Base-by-base conservation (phyloP, 768 basidiomycete species). In the Boletus rufocinnamomeus region DNA sequence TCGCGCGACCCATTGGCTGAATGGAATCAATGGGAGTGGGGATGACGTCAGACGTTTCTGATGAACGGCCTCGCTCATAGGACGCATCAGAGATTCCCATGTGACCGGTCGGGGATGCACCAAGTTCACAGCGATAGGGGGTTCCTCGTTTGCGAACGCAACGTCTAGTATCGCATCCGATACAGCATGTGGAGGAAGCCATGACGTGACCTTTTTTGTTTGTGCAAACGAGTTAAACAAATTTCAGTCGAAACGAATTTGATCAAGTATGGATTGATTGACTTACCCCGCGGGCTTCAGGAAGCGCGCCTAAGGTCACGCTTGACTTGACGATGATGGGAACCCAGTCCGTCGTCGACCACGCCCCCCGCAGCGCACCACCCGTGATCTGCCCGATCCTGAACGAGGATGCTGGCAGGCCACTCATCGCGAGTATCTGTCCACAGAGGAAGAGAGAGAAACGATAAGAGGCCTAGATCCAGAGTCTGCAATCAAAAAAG, bases 381-480 rank as follows among this genome's bases (percentile, higher is more conserved):
- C 74, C 77, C 10, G 67, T 60, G 54, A 80, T 65, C 60, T 77
- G 74, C 16, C 78, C 75, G 14, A 78, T 69, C 17, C 73, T 69
- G 37, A 77, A 70, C 2, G 72, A 72, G 0, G 72, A 69, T 2
- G 72, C 68, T 2, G 64, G 55, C 6, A 78, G 64, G 0, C 74
- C 73, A 25, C 72, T 74, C 50, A 61, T 63, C 6, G 65, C 67
- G 10, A 79, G 63, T 14, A 77, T 63, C 70, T 49, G 14, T 43
- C 41, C n/a, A 21, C 4, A 13, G 9, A 41, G 41, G n/a, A n/a
- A n/a, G n/a, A n/a, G n/a, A n/a, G n/a, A n/a, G n/a, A n/a, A n/a
- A n/a, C 7, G 13, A 28, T 6, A 10, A 47, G 27, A 47, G 1
- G 17, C 27, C 19, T n/a, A 3, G 17, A 19, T 23, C 23, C 2